Base-by-base conservation (phyloP, 805 yeast species). In the Lipomyces yamadae region DNA sequence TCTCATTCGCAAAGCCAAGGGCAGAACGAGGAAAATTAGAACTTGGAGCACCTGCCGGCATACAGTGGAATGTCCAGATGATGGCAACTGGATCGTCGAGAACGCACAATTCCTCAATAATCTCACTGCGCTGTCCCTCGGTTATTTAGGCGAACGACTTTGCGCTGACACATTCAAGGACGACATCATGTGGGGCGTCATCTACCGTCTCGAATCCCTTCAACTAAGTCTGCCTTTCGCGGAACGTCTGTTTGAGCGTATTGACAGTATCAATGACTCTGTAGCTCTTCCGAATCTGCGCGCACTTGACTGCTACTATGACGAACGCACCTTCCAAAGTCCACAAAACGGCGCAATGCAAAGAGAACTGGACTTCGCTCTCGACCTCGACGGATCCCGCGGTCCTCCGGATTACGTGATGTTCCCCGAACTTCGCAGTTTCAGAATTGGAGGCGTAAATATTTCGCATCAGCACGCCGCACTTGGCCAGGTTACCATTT, bases 391-490 rank as follows among this genome's bases (percentile, higher is more conserved):
- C 29, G 48, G 48, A n/a, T 42, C 24, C 18, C 48, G 48, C n/a
- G 48, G 48, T 42, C 48, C 48, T 42, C 48, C 48, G n/a, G 48
- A 42, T 15, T 42, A 42, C n/a, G 48, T 42, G n/a, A 42, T 42
- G 48, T 42, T 42, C 48, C 48, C 48, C 24, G 48, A 42, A 42
- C 48, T 42, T 4, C 48, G 48, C 24, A 42, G 48, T n/a, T 42
- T 42, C 48, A 42, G 48, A 42, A 42, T 42, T n/a, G 48, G 48
- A 15, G 48, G 48, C 48, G 48, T 15, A 42, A 7, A 42, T 24
- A 15, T 42, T 13, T 7, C 8, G 15, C 48, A 15, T 42, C 48
- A n/a, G 24, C 10, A 42, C 10, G 48, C 48, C 18, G 2, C 48
- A 42, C 48, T 42, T n/a, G 24, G 48, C 15, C 48, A n/a, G n/a